phyloP scores from a whole-genome alignment of 176 grass and related monocot genomes.

The Lolium perenne region DNA sequence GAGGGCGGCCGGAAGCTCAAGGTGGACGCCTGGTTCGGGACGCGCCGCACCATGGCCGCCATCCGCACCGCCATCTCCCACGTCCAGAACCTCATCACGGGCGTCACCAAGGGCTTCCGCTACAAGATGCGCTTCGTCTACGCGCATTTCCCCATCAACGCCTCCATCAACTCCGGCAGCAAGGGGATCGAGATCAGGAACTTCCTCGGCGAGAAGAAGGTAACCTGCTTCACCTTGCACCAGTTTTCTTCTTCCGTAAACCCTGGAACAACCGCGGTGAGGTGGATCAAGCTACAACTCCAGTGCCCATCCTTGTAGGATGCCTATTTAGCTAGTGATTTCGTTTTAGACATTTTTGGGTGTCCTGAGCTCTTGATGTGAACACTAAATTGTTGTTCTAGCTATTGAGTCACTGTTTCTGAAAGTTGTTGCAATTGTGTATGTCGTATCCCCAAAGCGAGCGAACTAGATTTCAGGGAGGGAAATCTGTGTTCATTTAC shows the following conservation, averaged over 20 bases:
- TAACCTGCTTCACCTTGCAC: not conserved
- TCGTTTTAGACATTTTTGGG: not conserved
- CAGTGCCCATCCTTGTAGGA: too few species aligned
- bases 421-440: too few species aligned
- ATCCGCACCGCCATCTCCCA: slow-evolving; percentile 90
- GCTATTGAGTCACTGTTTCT: too few species aligned
- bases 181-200: slow-evolving; percentile 77
- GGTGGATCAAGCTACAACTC: too few species aligned
- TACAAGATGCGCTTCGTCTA: slow-evolving; percentile 90
- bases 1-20: slow-evolving; percentile 64
- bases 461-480: not conserved
- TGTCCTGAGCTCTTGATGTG: not conserved
- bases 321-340: not conserved
- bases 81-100: slow-evolving; percentile 84
- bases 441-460: not conserved
- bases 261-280: too few species aligned
- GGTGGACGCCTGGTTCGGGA: slow-evolving; percentile 79
- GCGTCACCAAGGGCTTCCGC: slow-evolving; percentile 79
- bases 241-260: too few species aligned
- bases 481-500: not conserved
- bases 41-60: slow-evolving; percentile 76
- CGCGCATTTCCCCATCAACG: slow-evolving; percentile 86
- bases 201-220: slow-evolving; percentile 90
- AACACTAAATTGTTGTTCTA: too few species aligned
- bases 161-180: slow-evolving; percentile 62